Evolutionary conservation across 352 stramenopile genomes (phyloP), one percentile per base, ranked within the genome.

Genomic region (Peronosclerospora sorghi): DNA sequence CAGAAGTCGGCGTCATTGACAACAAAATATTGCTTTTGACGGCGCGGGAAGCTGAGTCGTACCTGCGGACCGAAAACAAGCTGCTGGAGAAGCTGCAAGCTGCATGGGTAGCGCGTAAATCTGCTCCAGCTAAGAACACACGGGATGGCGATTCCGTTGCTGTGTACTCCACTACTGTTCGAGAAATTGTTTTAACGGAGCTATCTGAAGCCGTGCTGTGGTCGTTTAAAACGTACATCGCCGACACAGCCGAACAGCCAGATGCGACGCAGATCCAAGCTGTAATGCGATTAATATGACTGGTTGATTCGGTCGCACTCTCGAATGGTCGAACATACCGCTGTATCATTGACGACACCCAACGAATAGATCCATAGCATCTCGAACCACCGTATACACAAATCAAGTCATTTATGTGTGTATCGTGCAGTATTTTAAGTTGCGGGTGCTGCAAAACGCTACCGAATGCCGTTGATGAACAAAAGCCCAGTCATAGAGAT

Each of bases 131-230:
- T 0, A 27, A 51, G 3, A 21, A 51, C 6, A 14, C 1, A 12
- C 18, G 18, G 27, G 13, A 2, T 13, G 20, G 20, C 15, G 5
- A 10, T n/a, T 38, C 35, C 8, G 5, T 43, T 6, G 41, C 34
- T 8, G 27, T 51, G 29, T 80, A 72, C 30, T 45, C 45, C 7
- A 61, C 60, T 5, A 55, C 56, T 1, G 26, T 76, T 5, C 41
- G 65, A 24, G 66, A 82, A 26, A 51, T 67, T 20, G 41, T 83
- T 3, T 34, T 82, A 30, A 68, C 60, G 20, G 60, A 81, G 26
- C 54, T 71, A n/a, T 86, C 70, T 20, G 79, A 64, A 36, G 35
- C 71, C 13, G 51, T 83, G 2, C 42, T 85, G 10, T 63, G 51
- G 17, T 54, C 65, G 9, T 83, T 85, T 43, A 75, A 76, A 32